A percentile compares a stretch with the other conserved stretches of the same genome.
phyloP scores from a whole-genome alignment of 768 basidiomycete genomes.

The Lentinula boryana region DNA sequence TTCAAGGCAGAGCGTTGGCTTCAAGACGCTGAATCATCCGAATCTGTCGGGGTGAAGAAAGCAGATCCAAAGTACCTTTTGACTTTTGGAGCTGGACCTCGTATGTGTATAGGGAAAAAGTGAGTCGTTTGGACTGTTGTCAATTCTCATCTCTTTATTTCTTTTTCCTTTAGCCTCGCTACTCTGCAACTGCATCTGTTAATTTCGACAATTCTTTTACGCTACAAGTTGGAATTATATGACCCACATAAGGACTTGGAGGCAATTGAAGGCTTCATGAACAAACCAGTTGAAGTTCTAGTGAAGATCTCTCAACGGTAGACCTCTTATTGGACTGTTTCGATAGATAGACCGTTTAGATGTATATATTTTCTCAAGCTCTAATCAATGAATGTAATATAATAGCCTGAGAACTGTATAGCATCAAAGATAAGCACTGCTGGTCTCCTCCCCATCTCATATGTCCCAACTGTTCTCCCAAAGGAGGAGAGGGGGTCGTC shows the following conservation, averaged over 20 bases:
- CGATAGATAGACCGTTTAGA: background rate
- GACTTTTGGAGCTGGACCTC: constrained; percentile 8
- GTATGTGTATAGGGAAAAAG: constrained; percentile 10
- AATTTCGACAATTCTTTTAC: constrained; percentile 1
- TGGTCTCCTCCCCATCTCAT: too few relatives aligned
- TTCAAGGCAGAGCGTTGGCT: background rate
- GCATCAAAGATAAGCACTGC: too few relatives aligned
- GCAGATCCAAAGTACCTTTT: constrained; percentile 5
- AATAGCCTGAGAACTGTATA: too few relatives aligned
- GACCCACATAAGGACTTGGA: constrained; percentile 2
- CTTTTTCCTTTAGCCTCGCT: background rate
- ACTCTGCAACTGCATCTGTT: constrained; percentile 8
- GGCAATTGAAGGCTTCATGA: constrained; percentile 9
- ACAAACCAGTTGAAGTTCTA: constrained; percentile 6
- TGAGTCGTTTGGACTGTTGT: background rate
- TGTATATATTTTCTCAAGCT: too few relatives aligned
- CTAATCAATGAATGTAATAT: too few relatives aligned
- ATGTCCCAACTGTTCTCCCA: too few relatives aligned
- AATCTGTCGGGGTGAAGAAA: background rate
- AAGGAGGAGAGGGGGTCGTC: too few relatives aligned
- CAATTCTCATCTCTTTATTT: background rate
- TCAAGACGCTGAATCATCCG: background rate
- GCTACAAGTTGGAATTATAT: constrained; percentile 6
- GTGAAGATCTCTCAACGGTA: background rate
- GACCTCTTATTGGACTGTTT: background rate